These are phyloP conservation scores for Durio zibethinus DNA, from an alignment of 345 rosid genomes.

Conservation along the genomic window DNA sequence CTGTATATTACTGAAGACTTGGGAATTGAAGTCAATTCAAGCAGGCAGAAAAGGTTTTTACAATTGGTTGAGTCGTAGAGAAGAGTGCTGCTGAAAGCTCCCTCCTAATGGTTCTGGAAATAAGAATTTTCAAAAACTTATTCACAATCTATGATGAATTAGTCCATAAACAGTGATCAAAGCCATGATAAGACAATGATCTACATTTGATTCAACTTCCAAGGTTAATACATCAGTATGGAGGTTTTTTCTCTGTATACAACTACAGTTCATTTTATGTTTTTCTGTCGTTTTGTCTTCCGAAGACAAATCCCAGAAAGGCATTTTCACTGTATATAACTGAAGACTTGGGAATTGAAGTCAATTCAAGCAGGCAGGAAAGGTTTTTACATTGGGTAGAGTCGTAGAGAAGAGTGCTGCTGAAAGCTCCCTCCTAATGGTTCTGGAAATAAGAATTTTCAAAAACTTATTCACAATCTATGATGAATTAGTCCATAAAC, in stretches of 20 bases:
- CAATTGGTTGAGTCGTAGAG: not conserved
- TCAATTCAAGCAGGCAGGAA: not conserved
- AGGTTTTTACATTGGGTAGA: not conserved
- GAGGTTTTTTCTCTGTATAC: no score
- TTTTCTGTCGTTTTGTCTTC: not conserved
- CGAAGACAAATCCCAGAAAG: not conserved
- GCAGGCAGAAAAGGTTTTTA: not conserved
- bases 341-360: not conserved
- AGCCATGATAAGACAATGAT: constrained; percentile 49
- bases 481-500: constrained; percentile 37
- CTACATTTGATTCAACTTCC: constrained; percentile 47
- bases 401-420: not conserved
- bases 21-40: not conserved
- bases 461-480: not conserved
- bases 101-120: not conserved
- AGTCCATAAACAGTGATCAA: constrained; percentile 46
- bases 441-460: not conserved
- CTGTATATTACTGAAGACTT: not conserved
- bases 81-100: not conserved
- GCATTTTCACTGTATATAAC: not conserved
- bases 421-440: not conserved
- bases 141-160: constrained; percentile 11
- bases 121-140: no score
- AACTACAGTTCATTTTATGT: no score
- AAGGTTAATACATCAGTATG: constrained; percentile 49